These are phyloP conservation scores for Trichoderma sp. DNA, from an alignment of 2,329 filamentous ascomycete genomes.

Conservation along the genomic window DNA sequence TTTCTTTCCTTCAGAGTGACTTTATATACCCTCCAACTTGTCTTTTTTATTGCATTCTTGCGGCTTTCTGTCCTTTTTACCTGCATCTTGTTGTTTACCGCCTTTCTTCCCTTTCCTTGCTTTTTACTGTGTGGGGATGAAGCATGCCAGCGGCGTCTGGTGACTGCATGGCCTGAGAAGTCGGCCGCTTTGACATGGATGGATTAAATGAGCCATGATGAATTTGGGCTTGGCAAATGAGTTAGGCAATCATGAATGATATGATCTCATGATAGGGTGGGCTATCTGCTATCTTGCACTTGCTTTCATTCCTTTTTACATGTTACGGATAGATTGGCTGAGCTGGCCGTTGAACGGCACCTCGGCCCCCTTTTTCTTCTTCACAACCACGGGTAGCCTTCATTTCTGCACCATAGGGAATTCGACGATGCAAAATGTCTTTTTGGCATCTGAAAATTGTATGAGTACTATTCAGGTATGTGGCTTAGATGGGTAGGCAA, in stretches of 20 bases:
- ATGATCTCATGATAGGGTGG: background rate
- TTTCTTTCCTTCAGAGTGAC: background rate
- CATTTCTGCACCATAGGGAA: background rate
- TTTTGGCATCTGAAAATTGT: background rate
- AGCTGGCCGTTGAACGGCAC: constrained; percentile 1
- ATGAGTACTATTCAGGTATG: constrained; percentile 4
- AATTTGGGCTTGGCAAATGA: background rate
- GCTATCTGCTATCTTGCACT: background rate
- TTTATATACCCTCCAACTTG: background rate
- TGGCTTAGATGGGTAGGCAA: background rate
- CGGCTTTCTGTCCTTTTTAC: background rate
- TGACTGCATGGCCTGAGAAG: background rate
- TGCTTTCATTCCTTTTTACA: background rate
- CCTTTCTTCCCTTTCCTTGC: background rate
- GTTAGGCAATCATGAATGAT: constrained; percentile 11
- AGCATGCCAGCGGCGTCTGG: constrained; percentile 3
- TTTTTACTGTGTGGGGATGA: background rate
- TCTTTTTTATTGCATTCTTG: background rate
- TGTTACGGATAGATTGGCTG: constrained; percentile 2
- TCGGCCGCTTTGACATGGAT: constrained; percentile 7
- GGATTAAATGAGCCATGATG: constrained; percentile 11
- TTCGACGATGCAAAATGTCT: background rate
- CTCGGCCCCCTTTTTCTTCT: background rate
- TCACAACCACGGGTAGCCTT: background rate
- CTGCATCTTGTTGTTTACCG: background rate